These are phyloP conservation scores for Paramyrothecium roridum DNA, from an alignment of 2,329 filamentous ascomycete genomes.

Conservation along the genomic window DNA sequence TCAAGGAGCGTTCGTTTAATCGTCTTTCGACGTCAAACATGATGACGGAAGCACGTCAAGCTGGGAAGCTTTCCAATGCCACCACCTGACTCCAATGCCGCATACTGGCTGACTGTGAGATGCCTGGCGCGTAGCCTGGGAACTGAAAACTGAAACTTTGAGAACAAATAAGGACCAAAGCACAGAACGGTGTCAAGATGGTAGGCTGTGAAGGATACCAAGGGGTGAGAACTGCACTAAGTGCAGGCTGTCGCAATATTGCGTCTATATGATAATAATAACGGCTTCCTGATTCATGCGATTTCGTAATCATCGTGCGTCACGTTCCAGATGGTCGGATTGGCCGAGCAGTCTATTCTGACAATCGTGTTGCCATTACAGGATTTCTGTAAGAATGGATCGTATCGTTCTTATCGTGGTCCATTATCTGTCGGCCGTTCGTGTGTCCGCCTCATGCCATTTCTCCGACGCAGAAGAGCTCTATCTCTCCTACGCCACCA, in stretches of 20 bases:
- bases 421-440: too few relatives aligned
- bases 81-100: too few relatives aligned
- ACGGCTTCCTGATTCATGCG: constrained; percentile 17
- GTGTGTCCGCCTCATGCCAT: constrained; percentile 17
- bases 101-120: too few relatives aligned
- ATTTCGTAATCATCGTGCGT: constrained; percentile 9
- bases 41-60: too few relatives aligned
- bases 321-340: constrained; percentile 1
- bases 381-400: constrained; percentile 1
- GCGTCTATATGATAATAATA: constrained; percentile 27
- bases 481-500: constrained; percentile 82
- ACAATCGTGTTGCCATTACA: too few relatives aligned
- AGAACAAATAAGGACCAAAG: constrained; percentile 1
- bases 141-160: too few relatives aligned
- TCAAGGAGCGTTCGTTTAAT: not conserved
- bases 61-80: too few relatives aligned
- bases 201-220: not conserved
- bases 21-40: too few relatives aligned
- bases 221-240: constrained; percentile 10
- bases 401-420: not conserved
- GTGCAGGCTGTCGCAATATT: constrained; percentile 22
- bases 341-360: not conserved
- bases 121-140: too few relatives aligned
- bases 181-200: constrained; percentile 7
- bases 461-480: constrained; percentile 72